A percentile compares a stretch with the other conserved stretches of the same genome.
These are phyloP conservation scores for Aspergillus thermomutatus DNA, from an alignment of 2,329 filamentous ascomycete genomes.

Conservation along the genomic window DNA sequence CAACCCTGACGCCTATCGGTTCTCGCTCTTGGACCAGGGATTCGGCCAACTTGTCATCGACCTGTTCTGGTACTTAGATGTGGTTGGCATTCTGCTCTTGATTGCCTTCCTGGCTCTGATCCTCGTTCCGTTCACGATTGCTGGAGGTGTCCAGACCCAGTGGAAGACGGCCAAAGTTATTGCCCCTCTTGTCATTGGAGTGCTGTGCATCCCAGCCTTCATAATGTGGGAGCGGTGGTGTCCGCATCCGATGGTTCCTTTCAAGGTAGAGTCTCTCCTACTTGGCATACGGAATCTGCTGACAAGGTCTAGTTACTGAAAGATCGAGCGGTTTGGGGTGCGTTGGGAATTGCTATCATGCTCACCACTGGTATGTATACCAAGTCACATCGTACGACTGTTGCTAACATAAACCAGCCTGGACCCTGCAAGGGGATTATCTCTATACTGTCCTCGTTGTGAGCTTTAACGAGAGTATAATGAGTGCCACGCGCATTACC, in stretches of 20 bases:
- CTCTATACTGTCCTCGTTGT: constrained; percentile 62
- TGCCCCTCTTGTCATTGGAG: constrained; percentile 50
- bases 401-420: constrained; percentile 33
- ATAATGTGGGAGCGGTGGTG: constrained; percentile 53
- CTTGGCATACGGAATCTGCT: neutral
- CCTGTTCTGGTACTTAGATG: constrained; percentile 58
- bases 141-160: constrained; percentile 46
- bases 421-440: constrained; percentile 63
- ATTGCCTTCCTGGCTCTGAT: constrained; percentile 52
- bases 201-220: constrained; percentile 49
- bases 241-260: constrained; percentile 57
- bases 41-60: constrained; percentile 33
- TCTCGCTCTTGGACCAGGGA: constrained; percentile 44
- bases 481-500: constrained; percentile 56
- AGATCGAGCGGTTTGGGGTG: constrained; percentile 63
- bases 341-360: constrained; percentile 53
- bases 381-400: constrained; percentile 21
- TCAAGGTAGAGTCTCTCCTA: constrained; percentile 35
- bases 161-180: constrained; percentile 54
- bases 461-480: constrained; percentile 57
- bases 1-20: constrained; percentile 46
- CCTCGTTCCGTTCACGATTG: constrained; percentile 57
- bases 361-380: constrained; percentile 21
- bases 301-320: constrained; percentile 46
- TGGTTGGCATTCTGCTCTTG: constrained; percentile 52